phyloP scores from a whole-genome alignment of 2,329 filamentous ascomycete genomes.

The Dryadomyces quercivorus region DNA sequence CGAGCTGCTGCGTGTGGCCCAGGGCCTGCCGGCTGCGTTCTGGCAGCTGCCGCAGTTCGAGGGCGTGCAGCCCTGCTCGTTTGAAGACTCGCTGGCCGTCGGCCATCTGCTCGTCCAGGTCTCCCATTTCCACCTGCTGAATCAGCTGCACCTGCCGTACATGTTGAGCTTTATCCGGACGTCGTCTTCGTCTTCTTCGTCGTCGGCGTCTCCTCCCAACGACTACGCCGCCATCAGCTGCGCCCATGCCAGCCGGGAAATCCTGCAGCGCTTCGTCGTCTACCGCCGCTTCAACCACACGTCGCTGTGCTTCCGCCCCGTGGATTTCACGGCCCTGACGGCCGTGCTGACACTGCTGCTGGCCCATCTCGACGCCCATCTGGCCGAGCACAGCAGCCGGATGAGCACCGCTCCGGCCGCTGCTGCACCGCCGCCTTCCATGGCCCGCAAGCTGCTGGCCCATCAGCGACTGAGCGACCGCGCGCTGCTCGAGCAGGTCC shows the following conservation, averaged over 20 bases:
- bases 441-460: slow-evolving; percentile 14
- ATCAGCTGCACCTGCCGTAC: slow-evolving; percentile 27
- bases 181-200: slow-evolving; percentile 9
- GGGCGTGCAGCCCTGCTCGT: background rate
- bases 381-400: background rate
- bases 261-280: slow-evolving; percentile 22
- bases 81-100: background rate
- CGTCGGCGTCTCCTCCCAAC: slow-evolving; percentile 1
- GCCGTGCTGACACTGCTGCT: slow-evolving; percentile 25
- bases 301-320: slow-evolving; percentile 19
- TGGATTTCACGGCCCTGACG: slow-evolving; percentile 20
- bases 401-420: slow-evolving; percentile 11
- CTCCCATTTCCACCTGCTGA: slow-evolving; percentile 24
- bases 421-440: background rate
- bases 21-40: background rate
- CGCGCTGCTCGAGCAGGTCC: slow-evolving; percentile 23
- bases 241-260: slow-evolving; percentile 25
- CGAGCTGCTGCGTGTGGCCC: background rate
- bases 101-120: slow-evolving; percentile 16
- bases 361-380: slow-evolving; percentile 20
- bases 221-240: slow-evolving; percentile 23
- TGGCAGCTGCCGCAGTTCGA: background rate
- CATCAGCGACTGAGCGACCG: slow-evolving; percentile 28
- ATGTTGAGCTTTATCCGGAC: slow-evolving; percentile 15
- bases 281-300: slow-evolving; percentile 19